Evolutionary conservation across 106 monocot species (phyloP).

Genomic region (Gastrodia elata): DNA sequence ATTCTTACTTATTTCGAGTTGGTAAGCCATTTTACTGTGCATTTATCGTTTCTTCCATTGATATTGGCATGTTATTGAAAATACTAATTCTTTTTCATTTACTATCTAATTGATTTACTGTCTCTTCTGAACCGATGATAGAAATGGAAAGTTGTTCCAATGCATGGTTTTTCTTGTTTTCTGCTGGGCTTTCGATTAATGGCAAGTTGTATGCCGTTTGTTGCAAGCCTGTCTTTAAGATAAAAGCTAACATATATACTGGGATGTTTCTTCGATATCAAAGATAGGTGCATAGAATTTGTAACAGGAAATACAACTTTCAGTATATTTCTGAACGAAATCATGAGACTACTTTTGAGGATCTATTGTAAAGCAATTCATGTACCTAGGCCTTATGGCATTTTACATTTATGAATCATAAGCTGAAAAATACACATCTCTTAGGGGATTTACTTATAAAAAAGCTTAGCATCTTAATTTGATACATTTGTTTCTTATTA

Average conservation of each 20-base stretch:
- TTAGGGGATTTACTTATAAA: neutral
- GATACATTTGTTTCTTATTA: neutral
- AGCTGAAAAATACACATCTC: neutral
- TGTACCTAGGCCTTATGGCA: neutral
- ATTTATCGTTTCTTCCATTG: neutral
- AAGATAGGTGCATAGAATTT: neutral
- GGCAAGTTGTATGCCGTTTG: neutral
- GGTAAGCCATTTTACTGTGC: constrained; percentile 28
- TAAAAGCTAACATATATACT: neutral
- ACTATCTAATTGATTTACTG: neutral
- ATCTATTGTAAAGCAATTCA: neutral
- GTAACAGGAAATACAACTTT: neutral
- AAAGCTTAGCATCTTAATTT: neutral
- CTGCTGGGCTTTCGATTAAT: neutral
- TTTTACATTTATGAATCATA: neutral
- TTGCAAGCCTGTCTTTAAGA: neutral
- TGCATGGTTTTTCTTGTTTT: neutral
- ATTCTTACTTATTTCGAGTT: constrained; percentile 83
- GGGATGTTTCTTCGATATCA: neutral
- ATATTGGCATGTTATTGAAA: neutral
- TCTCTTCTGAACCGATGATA: neutral
- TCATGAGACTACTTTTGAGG: neutral
- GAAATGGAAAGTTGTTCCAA: neutral
- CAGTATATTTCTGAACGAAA: neutral
- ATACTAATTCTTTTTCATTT: neutral